These are phyloP conservation scores for Magnolia kwangsiensis DNA, from an alignment of 164 flowering plant genomes.

Conservation along the genomic window DNA sequence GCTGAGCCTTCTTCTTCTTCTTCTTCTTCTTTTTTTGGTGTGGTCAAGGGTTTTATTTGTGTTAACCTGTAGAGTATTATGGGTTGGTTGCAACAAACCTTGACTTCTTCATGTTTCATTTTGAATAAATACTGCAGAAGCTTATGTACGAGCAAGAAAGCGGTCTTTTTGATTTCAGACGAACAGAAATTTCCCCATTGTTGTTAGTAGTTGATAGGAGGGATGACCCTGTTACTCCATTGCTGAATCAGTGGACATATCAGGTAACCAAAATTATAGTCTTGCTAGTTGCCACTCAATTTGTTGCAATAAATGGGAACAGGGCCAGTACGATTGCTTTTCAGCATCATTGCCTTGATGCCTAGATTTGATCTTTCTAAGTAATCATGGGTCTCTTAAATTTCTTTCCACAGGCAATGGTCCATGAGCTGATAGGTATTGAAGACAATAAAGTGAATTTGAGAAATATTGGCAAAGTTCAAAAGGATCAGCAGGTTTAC, in stretches of 20 bases:
- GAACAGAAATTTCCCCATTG: conserved; percentile 86
- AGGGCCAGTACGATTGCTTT: neutral
- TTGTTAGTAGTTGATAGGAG: conserved; percentile 80
- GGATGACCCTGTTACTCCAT: conserved; percentile 94
- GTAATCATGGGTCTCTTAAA: neutral
- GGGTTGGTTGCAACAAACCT: neutral
- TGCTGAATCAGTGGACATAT: conserved; percentile 97
- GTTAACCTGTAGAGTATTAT: neutral
- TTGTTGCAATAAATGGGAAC: neutral
- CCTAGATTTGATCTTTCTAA: neutral
- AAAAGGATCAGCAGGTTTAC: conserved; percentile 86
- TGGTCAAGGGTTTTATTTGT: neutral
- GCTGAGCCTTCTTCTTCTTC: neutral
- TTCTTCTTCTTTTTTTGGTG: neutral
- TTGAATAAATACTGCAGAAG: conserved; percentile 44
- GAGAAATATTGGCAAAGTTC: conserved; percentile 49
- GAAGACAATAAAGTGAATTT: conserved; percentile 89
- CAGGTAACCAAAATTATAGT: conserved; percentile 48
- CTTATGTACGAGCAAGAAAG: conserved; percentile 95
- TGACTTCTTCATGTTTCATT: neutral
- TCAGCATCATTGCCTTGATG: neutral
- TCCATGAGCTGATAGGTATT: conserved; percentile 89
- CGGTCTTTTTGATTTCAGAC: conserved; percentile 93
- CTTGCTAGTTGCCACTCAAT: conserved; percentile 3
- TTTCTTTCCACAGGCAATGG: conserved; percentile 75